phyloP scores from a whole-genome alignment of 495 filamentous ascomycete genomes.

The Aspergillus taichungensis region DNA sequence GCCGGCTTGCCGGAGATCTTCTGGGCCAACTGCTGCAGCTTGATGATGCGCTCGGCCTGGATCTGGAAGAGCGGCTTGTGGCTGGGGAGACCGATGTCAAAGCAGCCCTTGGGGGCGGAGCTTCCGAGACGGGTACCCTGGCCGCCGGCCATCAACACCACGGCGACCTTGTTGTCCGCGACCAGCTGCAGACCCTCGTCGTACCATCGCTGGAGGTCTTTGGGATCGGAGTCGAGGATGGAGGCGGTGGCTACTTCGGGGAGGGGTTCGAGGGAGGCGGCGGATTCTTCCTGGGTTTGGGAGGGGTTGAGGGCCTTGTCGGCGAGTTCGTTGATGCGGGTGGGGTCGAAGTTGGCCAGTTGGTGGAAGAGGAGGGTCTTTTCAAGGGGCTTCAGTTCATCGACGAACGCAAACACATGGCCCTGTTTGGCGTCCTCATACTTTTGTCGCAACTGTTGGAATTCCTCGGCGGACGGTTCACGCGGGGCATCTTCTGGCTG shows the following conservation, averaged over 20 bases:
- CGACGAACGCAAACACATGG: slow-evolving; percentile 88
- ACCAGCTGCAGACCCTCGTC: slow-evolving; percentile 76
- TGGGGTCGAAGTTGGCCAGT: slow-evolving; percentile 69
- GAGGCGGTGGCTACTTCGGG: slow-evolving; percentile 84
- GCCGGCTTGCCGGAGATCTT: slow-evolving; percentile 57
- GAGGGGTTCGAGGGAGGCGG: slow-evolving; percentile 70
- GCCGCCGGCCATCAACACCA: slow-evolving; percentile 94
- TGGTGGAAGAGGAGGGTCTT: slow-evolving; percentile 76
- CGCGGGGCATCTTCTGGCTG: slow-evolving; percentile 39
- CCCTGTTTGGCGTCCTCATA: slow-evolving; percentile 75
- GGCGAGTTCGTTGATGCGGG: slow-evolving; percentile 73
- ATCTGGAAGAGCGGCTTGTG: slow-evolving; percentile 94
- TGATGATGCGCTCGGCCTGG: slow-evolving; percentile 85
- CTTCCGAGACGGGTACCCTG: slow-evolving; percentile 93
- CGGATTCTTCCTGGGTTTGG: slow-evolving; percentile 32
- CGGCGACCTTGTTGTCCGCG: slow-evolving; percentile 80
- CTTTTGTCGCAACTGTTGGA: slow-evolving; percentile 64
- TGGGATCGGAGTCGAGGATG: slow-evolving; percentile 77
- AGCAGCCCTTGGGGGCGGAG: slow-evolving; percentile 93
- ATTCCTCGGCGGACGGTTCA: slow-evolving; percentile 63
- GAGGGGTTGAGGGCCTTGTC: slow-evolving; percentile 74
- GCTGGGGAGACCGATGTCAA: slow-evolving; percentile 86
- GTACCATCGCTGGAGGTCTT: slow-evolving; percentile 80
- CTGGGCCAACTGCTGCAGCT: slow-evolving; percentile 75
- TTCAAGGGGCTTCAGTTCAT: slow-evolving; percentile 61